A percentile compares a stretch with the other conserved stretches of the same genome.
phyloP scores from a whole-genome alignment of 192 early-diverging fungal genomes.

The Mortierella hygrophila region DNA sequence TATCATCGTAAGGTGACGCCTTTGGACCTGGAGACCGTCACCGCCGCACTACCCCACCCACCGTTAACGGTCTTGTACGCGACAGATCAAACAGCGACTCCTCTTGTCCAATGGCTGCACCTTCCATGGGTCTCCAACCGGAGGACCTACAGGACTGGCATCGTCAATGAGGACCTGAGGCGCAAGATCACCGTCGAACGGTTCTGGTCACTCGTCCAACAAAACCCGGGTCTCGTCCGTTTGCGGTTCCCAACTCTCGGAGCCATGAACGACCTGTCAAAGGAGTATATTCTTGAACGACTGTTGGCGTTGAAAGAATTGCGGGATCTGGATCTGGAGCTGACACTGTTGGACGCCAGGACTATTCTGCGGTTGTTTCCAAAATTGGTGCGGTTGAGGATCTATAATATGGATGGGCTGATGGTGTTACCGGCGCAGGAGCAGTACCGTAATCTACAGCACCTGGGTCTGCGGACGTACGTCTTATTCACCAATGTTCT shows the following conservation, averaged over 20 bases:
- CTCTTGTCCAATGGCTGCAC: background rate
- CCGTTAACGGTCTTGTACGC: background rate
- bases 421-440: background rate
- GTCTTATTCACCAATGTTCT: background rate
- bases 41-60: background rate
- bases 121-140: background rate
- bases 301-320: background rate
- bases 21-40: background rate
- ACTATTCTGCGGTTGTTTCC: background rate
- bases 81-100: background rate
- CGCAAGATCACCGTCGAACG: background rate
- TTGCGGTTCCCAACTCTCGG: background rate
- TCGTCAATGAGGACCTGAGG: background rate
- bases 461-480: background rate
- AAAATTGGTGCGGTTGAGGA: background rate
- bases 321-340: background rate
- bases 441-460: background rate
- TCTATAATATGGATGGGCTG: background rate
- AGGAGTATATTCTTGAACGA: background rate
- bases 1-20: background rate
- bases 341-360: background rate
- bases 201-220: background rate
- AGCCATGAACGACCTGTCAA: background rate
- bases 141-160: background rate
- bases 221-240: background rate